Conservation (phyloP, 106 monocot genomes). For the Platanthera zijinensis region DNA sequence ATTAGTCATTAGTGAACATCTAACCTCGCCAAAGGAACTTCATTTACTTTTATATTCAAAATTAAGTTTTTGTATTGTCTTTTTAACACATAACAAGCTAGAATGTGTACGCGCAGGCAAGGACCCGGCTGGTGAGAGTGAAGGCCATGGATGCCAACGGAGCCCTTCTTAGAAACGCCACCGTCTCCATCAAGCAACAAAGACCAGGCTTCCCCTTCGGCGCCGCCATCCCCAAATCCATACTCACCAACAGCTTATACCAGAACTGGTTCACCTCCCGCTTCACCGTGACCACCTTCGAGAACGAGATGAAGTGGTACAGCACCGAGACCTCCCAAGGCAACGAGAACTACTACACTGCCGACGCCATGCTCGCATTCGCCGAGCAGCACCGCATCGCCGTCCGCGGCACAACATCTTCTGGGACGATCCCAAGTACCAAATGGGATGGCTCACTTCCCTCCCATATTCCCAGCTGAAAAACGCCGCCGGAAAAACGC, state of each 20-base stretch:
- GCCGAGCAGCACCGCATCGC: constrained; percentile 32
- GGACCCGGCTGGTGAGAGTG: constrained; percentile 39
- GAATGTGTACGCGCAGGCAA: constrained; percentile 26
- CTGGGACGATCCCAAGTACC: constrained; percentile 61
- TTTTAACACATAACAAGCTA: no score
- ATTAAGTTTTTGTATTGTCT: no score
- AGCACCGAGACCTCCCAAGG: constrained; percentile 33
- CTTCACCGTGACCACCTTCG: constrained; percentile 66
- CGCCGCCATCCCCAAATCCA: constrained; percentile 22
- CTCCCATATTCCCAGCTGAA: constrained; percentile 25
- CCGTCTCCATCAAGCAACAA: constrained; percentile 28
- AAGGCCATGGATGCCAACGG: constrained; percentile 30
- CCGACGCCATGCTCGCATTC: constrained; percentile 72
- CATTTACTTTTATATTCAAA: no score
- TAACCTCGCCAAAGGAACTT: no score
- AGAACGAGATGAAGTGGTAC: constrained; percentile 99
- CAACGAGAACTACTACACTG: constrained; percentile 36
- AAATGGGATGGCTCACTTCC: constrained; percentile 32
- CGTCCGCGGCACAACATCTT: constrained; percentile 66
- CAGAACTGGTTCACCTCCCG: constrained; percentile 66
- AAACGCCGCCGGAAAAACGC: constrained; percentile 21
- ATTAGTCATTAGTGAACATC: no score
- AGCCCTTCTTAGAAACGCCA: constrained; percentile 25
- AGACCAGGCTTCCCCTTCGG: constrained; percentile 54
- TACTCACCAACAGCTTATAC: constrained; percentile 50